Evolutionary conservation across 2,329 filamentous ascomycete genomes (phyloP).

Genomic region (Tothia fuscella): DNA sequence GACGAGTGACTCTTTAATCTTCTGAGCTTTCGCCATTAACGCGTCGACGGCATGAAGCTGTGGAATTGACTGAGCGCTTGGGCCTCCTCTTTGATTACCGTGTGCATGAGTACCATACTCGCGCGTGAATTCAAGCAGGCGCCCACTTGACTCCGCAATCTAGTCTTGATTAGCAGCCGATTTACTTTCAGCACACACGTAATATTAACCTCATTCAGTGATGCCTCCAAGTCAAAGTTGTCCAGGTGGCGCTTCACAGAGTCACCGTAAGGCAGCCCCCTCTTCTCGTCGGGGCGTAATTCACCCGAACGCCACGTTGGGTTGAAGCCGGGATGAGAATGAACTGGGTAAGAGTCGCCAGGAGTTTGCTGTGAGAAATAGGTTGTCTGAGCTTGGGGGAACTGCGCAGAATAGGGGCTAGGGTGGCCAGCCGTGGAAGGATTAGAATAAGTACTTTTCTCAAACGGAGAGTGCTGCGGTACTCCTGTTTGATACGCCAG

Average conservation of each 20-base stretch:
- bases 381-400: too few species aligned
- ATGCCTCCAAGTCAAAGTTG: slow-evolving; percentile 46
- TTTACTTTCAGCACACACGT: background rate
- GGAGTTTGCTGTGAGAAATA: background rate
- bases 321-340: background rate
- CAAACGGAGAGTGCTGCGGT: too few species aligned
- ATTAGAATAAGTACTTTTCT: too few species aligned
- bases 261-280: slow-evolving; percentile 25
- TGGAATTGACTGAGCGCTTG: slow-evolving; percentile 2
- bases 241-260: slow-evolving; percentile 53
- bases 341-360: background rate
- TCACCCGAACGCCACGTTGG: background rate
- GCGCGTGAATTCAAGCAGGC: slow-evolving; percentile 36
- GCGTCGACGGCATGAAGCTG: slow-evolving; percentile 32
- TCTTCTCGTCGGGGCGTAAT: background rate
- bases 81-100: slow-evolving; percentile 35
- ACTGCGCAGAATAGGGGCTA: too few species aligned
- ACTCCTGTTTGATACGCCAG: too few species aligned
- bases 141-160: slow-evolving; percentile 34
- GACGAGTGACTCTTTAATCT: slow-evolving; percentile 37
- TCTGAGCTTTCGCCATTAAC: slow-evolving; percentile 36
- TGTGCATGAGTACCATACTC: slow-evolving; percentile 39
- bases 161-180: slow-evolving; percentile 13
- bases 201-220: slow-evolving; percentile 34
- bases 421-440: too few species aligned